Evolutionary conservation across 2,329 filamentous ascomycete species (phyloP).

Genomic region (Talaromyces rugulosus): DNA sequence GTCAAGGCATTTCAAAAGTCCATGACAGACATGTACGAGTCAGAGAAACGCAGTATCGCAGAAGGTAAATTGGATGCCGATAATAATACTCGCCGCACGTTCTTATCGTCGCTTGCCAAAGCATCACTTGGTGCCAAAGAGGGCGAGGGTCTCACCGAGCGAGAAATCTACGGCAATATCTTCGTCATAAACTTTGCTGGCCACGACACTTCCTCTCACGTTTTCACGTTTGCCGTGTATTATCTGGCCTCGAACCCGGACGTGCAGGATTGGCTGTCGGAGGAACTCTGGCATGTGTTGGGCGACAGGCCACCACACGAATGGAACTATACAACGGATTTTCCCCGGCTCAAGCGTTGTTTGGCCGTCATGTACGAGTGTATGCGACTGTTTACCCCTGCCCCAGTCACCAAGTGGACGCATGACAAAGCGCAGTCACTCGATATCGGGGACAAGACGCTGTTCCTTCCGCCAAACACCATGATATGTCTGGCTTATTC

Average conservation of each 20-base stretch:
- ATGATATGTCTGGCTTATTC: constrained; percentile 3
- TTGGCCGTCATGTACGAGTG: neutral
- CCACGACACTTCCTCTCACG: neutral
- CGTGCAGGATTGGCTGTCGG: neutral
- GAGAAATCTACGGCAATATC: constrained; percentile 1
- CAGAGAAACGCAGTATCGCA: neutral
- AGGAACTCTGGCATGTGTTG: neutral
- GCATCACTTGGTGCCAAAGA: neutral
- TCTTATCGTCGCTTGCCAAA: neutral
- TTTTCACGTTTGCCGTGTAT: neutral
- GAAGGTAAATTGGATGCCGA: neutral
- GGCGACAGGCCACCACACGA: neutral
- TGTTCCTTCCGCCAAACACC: neutral
- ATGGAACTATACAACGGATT: neutral
- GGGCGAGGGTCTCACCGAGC: neutral
- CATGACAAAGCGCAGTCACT: neutral
- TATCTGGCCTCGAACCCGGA: neutral
- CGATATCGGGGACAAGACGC: neutral
- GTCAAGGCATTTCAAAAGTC: neutral
- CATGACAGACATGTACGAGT: constrained; percentile 4
- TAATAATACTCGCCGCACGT: neutral
- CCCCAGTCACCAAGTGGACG: neutral
- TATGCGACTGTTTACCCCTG: constrained; percentile 1
- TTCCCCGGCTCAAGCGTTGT: neutral
- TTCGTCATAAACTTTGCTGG: constrained; percentile 1